A percentile compares a stretch with the other conserved stretches of the same genome.
Conservation (phyloP, 441 rosid genomes). For the Adansonia rubrostipa region DNA sequence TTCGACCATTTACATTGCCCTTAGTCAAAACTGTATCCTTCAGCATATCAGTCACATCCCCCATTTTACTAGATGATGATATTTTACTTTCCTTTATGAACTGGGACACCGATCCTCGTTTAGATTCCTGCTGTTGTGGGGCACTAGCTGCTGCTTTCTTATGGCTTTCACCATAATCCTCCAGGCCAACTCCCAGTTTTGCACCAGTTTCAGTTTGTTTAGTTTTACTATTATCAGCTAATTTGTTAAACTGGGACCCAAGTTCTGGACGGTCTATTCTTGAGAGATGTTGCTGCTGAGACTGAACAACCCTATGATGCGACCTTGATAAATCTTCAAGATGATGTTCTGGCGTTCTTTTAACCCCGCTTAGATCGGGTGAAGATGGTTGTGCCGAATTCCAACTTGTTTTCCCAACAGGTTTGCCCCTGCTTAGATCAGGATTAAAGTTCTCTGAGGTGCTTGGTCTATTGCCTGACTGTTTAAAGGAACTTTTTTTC, state of each 20-base stretch:
- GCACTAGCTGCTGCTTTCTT: slow-evolving; percentile 51
- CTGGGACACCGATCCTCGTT: slow-evolving; percentile 53
- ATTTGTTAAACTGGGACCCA: slow-evolving; percentile 50
- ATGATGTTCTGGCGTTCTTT: slow-evolving; percentile 54
- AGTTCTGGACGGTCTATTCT: slow-evolving; percentile 52
- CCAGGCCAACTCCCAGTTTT: slow-evolving; percentile 53
- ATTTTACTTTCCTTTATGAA: slow-evolving; percentile 56
- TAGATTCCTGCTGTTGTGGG: slow-evolving; percentile 53
- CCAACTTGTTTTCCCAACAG: slow-evolving; percentile 48
- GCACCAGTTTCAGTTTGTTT: slow-evolving; percentile 53
- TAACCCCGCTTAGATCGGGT: slow-evolving; percentile 47
- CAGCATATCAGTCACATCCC: slow-evolving; percentile 48
- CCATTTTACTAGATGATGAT: slow-evolving; percentile 37
- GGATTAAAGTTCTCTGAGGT: slow-evolving; percentile 60
- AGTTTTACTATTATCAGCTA: slow-evolving; percentile 55
- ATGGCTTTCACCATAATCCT: slow-evolving; percentile 76
- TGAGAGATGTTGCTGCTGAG: slow-evolving; percentile 54
- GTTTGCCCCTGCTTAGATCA: slow-evolving; percentile 60
- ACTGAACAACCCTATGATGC: slow-evolving; percentile 46
- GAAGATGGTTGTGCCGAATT: slow-evolving; percentile 63
- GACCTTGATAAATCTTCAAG: slow-evolving; percentile 56
- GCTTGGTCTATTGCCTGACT: slow-evolving; percentile 57
- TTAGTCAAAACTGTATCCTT: slow-evolving; percentile 49
- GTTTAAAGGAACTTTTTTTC: slow-evolving; percentile 66
- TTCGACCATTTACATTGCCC: slow-evolving; percentile 51